A percentile compares a stretch with the other conserved stretches of the same genome.
Conservation (phyloP, 495 filamentous ascomycete genomes). For the Aspergillus steynii region DNA sequence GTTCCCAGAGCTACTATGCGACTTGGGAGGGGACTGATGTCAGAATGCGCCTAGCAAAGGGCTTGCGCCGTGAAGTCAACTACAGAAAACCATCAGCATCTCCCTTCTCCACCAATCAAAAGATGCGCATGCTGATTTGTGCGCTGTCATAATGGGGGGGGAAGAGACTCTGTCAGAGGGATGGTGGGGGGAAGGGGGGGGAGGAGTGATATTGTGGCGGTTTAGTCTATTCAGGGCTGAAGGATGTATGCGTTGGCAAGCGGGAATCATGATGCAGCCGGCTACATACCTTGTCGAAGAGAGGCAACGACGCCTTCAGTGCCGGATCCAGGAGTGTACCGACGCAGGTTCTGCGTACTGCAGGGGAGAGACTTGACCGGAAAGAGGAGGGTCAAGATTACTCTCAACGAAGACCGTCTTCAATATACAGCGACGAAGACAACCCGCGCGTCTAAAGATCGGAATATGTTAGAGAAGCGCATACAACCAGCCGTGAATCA, state of each 20-base stretch:
- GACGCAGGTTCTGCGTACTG: not conserved
- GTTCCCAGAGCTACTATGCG: constrained; percentile 26
- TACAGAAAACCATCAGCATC: constrained; percentile 32
- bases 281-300: constrained; percentile 47
- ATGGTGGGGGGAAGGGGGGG: constrained; percentile 22
- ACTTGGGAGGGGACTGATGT: constrained; percentile 21
- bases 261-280: constrained; percentile 39
- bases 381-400: not conserved
- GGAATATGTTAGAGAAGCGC: constrained; percentile 18
- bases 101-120: constrained; percentile 22
- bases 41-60: constrained; percentile 21
- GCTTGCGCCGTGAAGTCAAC: constrained; percentile 22
- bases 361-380: not conserved
- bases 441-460: constrained; percentile 14
- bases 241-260: constrained; percentile 54
- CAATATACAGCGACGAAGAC: not conserved
- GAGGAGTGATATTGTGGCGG: constrained; percentile 26
- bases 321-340: constrained; percentile 15
- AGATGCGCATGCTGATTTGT: constrained; percentile 23
- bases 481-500: constrained; percentile 13
- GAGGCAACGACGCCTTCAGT: constrained; percentile 29
- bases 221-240: constrained; percentile 34
- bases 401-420: not conserved
- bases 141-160: constrained; percentile 30
- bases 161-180: constrained; percentile 13